Conservation (phyloP, 257 asterid species). For the Paulownia fortunei region DNA sequence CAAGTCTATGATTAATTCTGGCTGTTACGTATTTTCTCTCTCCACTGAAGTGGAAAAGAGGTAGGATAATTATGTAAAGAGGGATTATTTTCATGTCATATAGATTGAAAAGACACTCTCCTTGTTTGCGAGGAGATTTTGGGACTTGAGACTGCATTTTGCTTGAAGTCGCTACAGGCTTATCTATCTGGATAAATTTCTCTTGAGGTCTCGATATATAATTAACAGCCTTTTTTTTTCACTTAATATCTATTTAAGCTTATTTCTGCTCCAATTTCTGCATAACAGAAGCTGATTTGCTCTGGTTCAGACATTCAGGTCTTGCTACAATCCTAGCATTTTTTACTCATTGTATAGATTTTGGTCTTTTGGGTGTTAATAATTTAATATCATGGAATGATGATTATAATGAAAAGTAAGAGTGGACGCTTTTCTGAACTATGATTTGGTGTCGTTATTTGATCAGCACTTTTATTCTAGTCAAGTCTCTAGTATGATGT, state of each 20-base stretch:
- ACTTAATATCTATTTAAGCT: background rate
- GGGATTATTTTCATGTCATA: background rate
- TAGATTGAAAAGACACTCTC: background rate
- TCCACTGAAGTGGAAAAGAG: background rate
- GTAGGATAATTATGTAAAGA: background rate
- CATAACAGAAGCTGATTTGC: background rate
- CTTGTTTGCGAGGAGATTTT: background rate
- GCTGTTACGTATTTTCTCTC: background rate
- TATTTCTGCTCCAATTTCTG: background rate
- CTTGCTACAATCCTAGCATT: background rate
- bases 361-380: background rate
- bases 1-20: background rate
- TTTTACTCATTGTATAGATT: background rate
- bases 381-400: too few relatives aligned
- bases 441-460: background rate
- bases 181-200: background rate
- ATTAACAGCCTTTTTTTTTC: background rate
- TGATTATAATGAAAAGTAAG: too few relatives aligned
- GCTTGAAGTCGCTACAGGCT: background rate
- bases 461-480: background rate
- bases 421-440: too few relatives aligned
- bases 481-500: too few relatives aligned
- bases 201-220: background rate
- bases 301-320: background rate
- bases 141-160: background rate